Evolutionary conservation across 2,329 filamentous ascomycete species (phyloP).

Genomic region (Plectosphaerella plurivora): DNA sequence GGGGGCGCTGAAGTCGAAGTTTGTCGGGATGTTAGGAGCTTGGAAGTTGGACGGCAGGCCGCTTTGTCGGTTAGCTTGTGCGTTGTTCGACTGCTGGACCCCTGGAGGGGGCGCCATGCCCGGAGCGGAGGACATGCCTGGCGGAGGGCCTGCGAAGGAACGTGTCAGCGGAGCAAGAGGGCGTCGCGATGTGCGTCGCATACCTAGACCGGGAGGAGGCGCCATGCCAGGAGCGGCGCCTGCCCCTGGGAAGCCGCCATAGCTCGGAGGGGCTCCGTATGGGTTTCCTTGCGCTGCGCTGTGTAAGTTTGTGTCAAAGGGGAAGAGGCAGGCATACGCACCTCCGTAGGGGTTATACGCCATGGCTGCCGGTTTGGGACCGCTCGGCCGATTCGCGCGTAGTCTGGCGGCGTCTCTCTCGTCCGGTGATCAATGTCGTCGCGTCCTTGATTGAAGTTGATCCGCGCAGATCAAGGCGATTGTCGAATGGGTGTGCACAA

Average conservation of each 20-base stretch:
- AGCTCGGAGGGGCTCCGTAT: constrained; percentile 73
- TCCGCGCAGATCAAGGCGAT: no score
- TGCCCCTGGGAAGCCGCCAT: constrained; percentile 63
- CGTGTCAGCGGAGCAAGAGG: constrained; percentile 6
- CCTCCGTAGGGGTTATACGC: constrained; percentile 60
- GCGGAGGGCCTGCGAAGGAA: constrained; percentile 58
- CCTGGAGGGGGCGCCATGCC: constrained; percentile 76
- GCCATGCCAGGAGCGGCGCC: constrained; percentile 63
- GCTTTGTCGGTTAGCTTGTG: constrained; percentile 75
- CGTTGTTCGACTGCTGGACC: constrained; percentile 68
- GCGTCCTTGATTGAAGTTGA: no score
- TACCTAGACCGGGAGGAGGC: constrained; percentile 80
- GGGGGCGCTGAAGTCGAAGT: constrained; percentile 97
- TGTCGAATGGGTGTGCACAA: no score
- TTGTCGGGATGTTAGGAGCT: constrained; percentile 85
- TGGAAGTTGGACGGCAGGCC: constrained; percentile 81
- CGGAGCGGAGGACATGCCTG: constrained; percentile 75
- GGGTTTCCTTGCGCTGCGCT: constrained; percentile 33
- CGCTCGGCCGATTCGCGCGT: no score
- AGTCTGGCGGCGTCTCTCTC: no score
- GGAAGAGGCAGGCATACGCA: constrained; percentile 20
- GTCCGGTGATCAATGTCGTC: no score
- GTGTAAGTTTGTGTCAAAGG: constrained; percentile 11
- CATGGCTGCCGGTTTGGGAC: constrained; percentile 28
- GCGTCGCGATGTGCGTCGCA: constrained; percentile 19